Conservation (phyloP, 2,329 filamentous ascomycete genomes). For the Dryadomyces quercus-mongolicae region DNA sequence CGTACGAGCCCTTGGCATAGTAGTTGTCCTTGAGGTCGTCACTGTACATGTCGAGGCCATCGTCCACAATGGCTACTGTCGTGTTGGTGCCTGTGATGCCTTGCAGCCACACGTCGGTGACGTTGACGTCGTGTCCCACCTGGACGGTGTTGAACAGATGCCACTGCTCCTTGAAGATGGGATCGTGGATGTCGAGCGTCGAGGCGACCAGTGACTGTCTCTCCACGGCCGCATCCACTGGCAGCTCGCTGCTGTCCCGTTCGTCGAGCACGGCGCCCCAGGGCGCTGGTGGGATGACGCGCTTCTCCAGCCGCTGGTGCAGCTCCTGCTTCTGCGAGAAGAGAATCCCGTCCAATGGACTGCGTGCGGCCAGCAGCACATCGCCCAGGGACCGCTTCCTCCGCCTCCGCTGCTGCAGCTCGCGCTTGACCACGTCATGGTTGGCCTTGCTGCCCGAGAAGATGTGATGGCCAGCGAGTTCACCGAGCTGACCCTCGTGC, state of each 20-base stretch:
- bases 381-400: conserved; percentile 37
- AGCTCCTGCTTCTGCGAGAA: conserved; percentile 64
- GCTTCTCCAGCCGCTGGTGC: conserved; percentile 41
- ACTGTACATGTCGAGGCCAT: conserved; percentile 93
- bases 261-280: no score
- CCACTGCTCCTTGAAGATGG: conserved; percentile 92
- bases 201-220: conserved; percentile 49
- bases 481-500: conserved; percentile 71
- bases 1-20: conserved; percentile 82
- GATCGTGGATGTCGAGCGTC: conserved; percentile 67
- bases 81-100: conserved; percentile 82
- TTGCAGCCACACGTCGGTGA: conserved; percentile 85
- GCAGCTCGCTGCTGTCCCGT: background rate
- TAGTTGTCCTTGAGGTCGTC: conserved; percentile 88
- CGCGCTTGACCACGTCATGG: conserved; percentile 45
- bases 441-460: conserved; percentile 61
- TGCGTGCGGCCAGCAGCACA: conserved; percentile 18
- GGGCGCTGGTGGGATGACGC: conserved; percentile 24
- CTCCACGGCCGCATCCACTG: conserved; percentile 31
- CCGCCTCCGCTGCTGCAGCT: conserved; percentile 40
- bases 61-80: conserved; percentile 89
- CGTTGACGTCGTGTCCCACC: conserved; percentile 83
- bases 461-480: conserved; percentile 70
- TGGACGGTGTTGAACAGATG: conserved; percentile 79
- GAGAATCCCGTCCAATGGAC: conserved; percentile 61